These are phyloP conservation scores for Cyclotella sp. DNA, from an alignment of 108 stramenopile genomes.

Conservation along the genomic window DNA sequence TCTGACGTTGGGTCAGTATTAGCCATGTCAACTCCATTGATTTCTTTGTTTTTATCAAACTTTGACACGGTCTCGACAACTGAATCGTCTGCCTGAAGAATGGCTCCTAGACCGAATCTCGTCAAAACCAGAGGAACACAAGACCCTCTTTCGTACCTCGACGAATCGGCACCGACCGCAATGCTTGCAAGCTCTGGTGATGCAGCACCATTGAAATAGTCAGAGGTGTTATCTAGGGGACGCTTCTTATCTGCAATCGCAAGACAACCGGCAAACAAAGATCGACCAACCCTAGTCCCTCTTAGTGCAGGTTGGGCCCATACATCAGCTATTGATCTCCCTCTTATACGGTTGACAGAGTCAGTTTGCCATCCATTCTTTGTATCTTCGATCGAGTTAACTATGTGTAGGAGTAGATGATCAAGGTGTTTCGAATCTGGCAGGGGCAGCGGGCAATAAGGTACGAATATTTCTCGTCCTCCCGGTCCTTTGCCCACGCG, in stretches of 20 bases:
- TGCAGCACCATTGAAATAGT: slow-evolving; percentile 76
- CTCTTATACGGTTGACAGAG: background rate
- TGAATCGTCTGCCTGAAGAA: slow-evolving; percentile 68
- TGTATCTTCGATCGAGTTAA: slow-evolving; percentile 53
- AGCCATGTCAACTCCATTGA: background rate
- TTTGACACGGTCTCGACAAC: slow-evolving; percentile 55
- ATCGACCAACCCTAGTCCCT: background rate
- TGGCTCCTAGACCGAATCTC: slow-evolving; percentile 69
- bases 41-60: background rate
- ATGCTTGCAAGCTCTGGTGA: slow-evolving; percentile 66
- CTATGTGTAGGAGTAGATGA: slow-evolving; percentile 58
- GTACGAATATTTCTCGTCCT: slow-evolving; percentile 20
- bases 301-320: background rate
- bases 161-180: slow-evolving; percentile 79
- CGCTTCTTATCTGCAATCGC: slow-evolving; percentile 65
- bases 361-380: background rate
- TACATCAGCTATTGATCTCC: background rate
- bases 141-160: slow-evolving; percentile 77
- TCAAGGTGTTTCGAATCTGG: slow-evolving; percentile 77
- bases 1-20: background rate
- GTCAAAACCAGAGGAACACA: slow-evolving; percentile 82
- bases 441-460: slow-evolving; percentile 56
- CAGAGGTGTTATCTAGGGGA: slow-evolving; percentile 68
- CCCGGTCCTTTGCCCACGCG: slow-evolving; percentile 21
- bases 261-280: slow-evolving; percentile 52